Conservation (phyloP, 306 rosid species). For the Corylus americana region DNA sequence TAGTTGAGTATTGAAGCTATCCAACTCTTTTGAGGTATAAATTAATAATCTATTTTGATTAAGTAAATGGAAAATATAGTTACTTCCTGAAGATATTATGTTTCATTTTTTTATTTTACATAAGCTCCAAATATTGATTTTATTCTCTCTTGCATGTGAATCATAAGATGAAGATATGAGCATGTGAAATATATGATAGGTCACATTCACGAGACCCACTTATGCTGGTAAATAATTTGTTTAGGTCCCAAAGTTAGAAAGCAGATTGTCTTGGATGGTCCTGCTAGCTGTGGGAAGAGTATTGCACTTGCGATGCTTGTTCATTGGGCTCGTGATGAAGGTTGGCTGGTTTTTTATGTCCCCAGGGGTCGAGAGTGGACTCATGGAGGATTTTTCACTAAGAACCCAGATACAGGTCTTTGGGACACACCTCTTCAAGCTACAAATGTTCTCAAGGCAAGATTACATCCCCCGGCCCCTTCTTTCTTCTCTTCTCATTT, state of each 20-base stretch:
- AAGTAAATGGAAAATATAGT: not conserved
- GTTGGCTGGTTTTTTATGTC: conserved; percentile 92
- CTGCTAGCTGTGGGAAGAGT: conserved; percentile 89
- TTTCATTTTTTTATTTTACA: not conserved
- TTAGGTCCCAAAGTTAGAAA: conserved; percentile 67
- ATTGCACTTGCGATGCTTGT: conserved; percentile 90
- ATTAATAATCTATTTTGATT: not conserved
- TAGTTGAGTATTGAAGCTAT: not conserved
- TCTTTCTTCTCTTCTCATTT: not conserved
- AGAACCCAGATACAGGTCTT: conserved; percentile 65
- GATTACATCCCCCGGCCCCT: conserved; percentile 9
- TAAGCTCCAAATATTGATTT: not conserved
- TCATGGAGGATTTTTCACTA: conserved; percentile 81
- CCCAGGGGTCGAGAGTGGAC: conserved; percentile 90
- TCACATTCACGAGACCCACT: conserved; percentile 6
- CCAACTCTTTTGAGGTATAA: not conserved
- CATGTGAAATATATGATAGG: not conserved
- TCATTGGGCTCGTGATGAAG: conserved; percentile 97
- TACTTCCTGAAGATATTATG: not conserved
- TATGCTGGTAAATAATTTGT: conserved; percentile 24
- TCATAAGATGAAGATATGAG: not conserved
- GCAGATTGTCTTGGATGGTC: conserved; percentile 91
- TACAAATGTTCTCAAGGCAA: conserved; percentile 74
- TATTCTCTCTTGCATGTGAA: not conserved
- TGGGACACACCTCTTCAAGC: conserved; percentile 99